phyloP scores from a whole-genome alignment of 306 rosid species.

The Casuarina glauca region DNA sequence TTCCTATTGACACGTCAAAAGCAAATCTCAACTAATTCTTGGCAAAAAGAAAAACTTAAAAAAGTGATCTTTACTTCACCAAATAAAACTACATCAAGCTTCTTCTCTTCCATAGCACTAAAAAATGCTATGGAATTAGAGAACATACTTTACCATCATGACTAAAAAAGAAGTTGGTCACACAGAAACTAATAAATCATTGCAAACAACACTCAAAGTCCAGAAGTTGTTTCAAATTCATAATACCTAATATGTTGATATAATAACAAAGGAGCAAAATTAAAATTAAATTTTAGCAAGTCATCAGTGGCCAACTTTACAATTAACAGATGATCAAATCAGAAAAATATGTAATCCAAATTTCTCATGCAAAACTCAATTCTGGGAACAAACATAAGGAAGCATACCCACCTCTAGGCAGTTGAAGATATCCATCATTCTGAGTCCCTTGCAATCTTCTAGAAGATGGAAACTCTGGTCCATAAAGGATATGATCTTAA shows the following conservation, averaged over 20 bases:
- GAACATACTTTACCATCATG: not conserved
- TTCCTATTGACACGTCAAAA: not conserved
- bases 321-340: not conserved
- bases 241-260: not conserved
- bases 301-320: not conserved
- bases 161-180: not conserved
- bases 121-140: not conserved
- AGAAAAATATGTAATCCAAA: not conserved
- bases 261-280: not conserved
- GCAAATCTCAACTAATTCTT: too few species aligned
- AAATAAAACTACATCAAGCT: not conserved
- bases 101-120: not conserved
- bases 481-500: slow-evolving; percentile 16
- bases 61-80: not conserved
- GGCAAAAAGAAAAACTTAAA: not conserved
- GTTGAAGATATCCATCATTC: slow-evolving; percentile 46
- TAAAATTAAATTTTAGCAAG: not conserved
- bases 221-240: not conserved
- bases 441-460: slow-evolving; percentile 47
- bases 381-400: slow-evolving; percentile 5
- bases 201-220: not conserved
- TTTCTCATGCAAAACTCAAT: not conserved
- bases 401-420: slow-evolving; percentile 63
- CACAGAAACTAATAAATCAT: not conserved
- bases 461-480: slow-evolving; percentile 53